Base-by-base conservation (phyloP, 345 rosid genomes). In the Camelina laxa region DNA sequence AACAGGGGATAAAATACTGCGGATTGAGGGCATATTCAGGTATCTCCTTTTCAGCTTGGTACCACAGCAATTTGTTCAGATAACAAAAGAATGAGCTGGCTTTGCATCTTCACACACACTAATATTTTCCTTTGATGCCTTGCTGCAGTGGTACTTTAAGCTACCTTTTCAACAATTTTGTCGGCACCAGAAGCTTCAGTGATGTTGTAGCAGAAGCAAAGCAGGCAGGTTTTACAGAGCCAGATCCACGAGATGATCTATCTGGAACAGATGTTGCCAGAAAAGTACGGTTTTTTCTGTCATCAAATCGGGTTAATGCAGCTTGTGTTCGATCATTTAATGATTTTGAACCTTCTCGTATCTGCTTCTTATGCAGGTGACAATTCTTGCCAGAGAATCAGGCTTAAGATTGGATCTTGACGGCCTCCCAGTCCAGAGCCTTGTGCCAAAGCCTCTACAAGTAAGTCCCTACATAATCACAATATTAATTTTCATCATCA, bases 181-280 rank as follows among this genome's bases (percentile, higher is more conserved):
- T 56, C 10, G 94, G 97, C 59, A 16, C 57, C 22, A 82, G 84
- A 79, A 72, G 75, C 35, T 95, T 95, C 78, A 95, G 99, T 62
- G 91, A 89, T 39, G 97, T 90, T 49, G 98, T 92, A 61, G 74
- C 88, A 15, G 96, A 90, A 85, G 99, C 98, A 65, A 92, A 88
- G 80, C 83, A 82, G 64, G 93, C 92, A 33, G 98, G 99, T 59
- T 95, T 82, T 77, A 95, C 97, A 36, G 99, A 95, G 81, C 99
- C 99, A 38, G 99, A 95, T 88, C 98, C 98, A 33, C 90, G 99
- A 79, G 99, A 95, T 57, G 99, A 95, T 84, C 89, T 95, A 31
- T 90, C 99, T 79, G 99, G 99, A 82, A 89, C 89, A 35, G 99
- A 95, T 88, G 99, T 95, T 73, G 98, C 96, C 38, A 82, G 99